phyloP scores from a whole-genome alignment of 1,284 basidiomycete species.

The Apiotrichum siamense region DNA sequence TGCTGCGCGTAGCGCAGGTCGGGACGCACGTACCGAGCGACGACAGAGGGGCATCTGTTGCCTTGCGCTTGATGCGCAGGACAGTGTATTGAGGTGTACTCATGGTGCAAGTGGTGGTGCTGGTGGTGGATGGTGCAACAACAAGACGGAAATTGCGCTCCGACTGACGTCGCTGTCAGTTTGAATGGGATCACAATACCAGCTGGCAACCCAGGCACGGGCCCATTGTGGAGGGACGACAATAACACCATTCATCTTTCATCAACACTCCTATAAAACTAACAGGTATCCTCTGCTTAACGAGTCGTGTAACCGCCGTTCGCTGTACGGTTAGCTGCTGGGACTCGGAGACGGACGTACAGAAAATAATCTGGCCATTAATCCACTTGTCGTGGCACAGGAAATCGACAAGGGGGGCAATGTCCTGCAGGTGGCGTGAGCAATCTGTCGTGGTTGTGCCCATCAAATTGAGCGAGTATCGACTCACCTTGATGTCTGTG shows the following conservation, averaged over 20 bases:
- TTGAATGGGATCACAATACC: too few relatives aligned
- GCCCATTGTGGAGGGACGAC: too few relatives aligned
- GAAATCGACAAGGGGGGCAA: conserved; percentile 15
- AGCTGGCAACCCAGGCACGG: too few relatives aligned
- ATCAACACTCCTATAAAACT: too few relatives aligned
- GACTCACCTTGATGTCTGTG: conserved; percentile 11
- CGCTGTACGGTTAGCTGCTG: conserved; percentile 6
- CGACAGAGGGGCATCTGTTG: conserved; percentile 44
- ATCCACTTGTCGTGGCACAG: conserved; percentile 19
- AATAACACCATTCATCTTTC: too few relatives aligned
- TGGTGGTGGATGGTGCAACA: not conserved
- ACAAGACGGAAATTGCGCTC: too few relatives aligned
- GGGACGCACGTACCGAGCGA: conserved; percentile 36
- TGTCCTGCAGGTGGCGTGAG: conserved; percentile 10
- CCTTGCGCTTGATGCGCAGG: conserved; percentile 48
- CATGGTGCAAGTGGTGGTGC: too few relatives aligned
- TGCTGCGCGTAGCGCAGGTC: not conserved
- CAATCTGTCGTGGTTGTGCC: too few relatives aligned
- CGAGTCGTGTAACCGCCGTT: conserved; percentile 22
- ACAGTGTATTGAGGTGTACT: conserved; percentile 31
- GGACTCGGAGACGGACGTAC: not conserved
- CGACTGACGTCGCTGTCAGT: too few relatives aligned
- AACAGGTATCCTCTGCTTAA: too few relatives aligned
- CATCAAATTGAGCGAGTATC: not conserved
- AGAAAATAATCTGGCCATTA: conserved; percentile 18